Conservation (phyloP, 192 early-diverging fungal species). For the Hyaloraphidium curvatum region DNA sequence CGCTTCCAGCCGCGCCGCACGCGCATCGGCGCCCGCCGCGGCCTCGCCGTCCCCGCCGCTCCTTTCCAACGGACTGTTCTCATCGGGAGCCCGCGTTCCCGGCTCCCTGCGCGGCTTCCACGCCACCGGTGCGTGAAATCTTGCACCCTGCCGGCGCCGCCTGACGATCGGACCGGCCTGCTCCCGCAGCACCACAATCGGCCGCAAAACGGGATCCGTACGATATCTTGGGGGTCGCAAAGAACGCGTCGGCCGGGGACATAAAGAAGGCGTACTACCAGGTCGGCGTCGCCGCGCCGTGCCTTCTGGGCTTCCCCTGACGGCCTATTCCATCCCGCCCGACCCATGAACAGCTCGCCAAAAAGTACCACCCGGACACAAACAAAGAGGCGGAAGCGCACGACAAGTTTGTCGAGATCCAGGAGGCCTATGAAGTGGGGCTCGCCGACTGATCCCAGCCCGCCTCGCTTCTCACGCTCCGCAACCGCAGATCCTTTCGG, state of each 20-base stretch:
- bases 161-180: too few relatives aligned
- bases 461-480: not conserved
- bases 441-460: constrained; percentile 6
- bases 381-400: constrained; percentile 81
- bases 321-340: not conserved
- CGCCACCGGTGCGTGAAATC: too few relatives aligned
- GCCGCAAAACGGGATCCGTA: constrained; percentile 61
- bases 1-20: too few relatives aligned
- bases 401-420: constrained; percentile 94
- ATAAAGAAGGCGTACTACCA: constrained; percentile 97
- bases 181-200: not conserved
- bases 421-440: constrained; percentile 75
- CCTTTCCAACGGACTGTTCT: too few relatives aligned
- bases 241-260: constrained; percentile 55
- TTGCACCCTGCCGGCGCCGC: too few relatives aligned
- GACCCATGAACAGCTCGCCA: constrained; percentile 48
- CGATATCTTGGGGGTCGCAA: constrained; percentile 62
- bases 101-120: too few relatives aligned
- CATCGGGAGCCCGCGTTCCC: too few relatives aligned
- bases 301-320: too few relatives aligned
- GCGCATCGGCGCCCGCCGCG: too few relatives aligned
- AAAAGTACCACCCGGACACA: constrained; percentile 95
- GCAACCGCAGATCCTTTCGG: constrained; percentile 49
- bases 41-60: too few relatives aligned
- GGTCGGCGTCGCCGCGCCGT: constrained; percentile 17